Percentiles rank a stretch among this genome's conserved stretches.
These are phyloP conservation scores for Stephania japonica DNA, from an alignment of 164 flowering plant species.

Conservation along the genomic window DNA sequence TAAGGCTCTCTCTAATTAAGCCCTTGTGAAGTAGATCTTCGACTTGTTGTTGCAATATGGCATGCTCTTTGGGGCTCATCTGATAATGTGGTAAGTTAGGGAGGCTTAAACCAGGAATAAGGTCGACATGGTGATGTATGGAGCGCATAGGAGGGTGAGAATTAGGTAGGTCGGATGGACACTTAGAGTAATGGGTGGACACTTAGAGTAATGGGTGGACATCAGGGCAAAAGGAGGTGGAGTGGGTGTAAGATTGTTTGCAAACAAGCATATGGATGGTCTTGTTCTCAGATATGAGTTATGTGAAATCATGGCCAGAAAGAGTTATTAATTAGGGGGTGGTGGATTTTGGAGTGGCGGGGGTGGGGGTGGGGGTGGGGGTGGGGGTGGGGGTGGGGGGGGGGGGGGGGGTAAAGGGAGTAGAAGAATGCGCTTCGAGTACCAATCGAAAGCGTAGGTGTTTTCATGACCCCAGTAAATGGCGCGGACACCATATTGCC, in stretches of 20 bases:
- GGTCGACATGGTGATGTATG: conserved; percentile 5
- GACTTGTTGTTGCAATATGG: neutral
- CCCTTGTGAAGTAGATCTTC: neutral
- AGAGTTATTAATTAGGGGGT: too few species aligned
- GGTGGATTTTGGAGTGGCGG: too few species aligned
- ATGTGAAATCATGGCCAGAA: too few species aligned
- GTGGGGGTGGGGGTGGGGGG: too few species aligned
- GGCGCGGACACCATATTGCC: neutral
- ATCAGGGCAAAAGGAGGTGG: neutral
- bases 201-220: neutral
- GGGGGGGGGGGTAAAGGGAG: too few species aligned
- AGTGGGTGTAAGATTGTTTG: neutral
- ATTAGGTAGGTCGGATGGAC: neutral
- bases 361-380: too few species aligned
- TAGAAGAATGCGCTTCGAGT: too few species aligned
- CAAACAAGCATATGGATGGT: too few species aligned
- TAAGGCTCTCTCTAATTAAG: too few species aligned
- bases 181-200: too few species aligned
- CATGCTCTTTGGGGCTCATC: conserved; percentile 4
- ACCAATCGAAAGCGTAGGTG: neutral
- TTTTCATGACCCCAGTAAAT: neutral
- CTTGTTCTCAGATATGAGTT: too few species aligned
- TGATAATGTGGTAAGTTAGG: conserved; percentile 3
- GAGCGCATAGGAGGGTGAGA: neutral
- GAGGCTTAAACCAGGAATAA: neutral